Conservation (phyloP, 768 basidiomycete genomes). For the Cystofilobasidium ferigula region DNA sequence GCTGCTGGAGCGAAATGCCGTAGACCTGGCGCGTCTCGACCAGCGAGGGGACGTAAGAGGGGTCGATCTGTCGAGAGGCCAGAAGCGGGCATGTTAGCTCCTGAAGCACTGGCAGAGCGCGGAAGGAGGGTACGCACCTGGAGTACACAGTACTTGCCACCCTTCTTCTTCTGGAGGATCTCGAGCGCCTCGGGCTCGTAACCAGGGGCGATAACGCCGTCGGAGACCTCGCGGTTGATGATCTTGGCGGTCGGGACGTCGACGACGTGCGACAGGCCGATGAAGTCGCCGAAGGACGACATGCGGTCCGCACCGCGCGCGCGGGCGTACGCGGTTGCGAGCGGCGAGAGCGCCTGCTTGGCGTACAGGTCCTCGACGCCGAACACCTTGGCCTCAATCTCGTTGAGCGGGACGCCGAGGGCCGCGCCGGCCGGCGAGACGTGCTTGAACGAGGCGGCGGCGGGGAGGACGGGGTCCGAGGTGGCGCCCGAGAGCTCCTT, state of each 20-base stretch:
- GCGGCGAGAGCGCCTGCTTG: slow-evolving; percentile 73
- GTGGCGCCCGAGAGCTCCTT: slow-evolving; percentile 83
- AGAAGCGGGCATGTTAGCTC: background rate
- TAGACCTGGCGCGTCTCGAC: slow-evolving; percentile 92
- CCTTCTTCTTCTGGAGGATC: slow-evolving; percentile 88
- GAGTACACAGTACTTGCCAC: slow-evolving; percentile 94
- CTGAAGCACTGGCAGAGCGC: background rate
- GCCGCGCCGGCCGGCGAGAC: slow-evolving; percentile 97
- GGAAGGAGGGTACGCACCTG: slow-evolving; percentile 47
- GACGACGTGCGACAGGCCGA: slow-evolving; percentile 83
- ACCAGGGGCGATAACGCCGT: slow-evolving; percentile 94
- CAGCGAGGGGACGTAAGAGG: slow-evolving; percentile 61
- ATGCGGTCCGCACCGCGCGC: slow-evolving; percentile 96
- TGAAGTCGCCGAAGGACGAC: slow-evolving; percentile 99
- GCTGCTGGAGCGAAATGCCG: slow-evolving; percentile 79
- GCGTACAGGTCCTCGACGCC: slow-evolving; percentile 73
- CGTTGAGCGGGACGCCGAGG: slow-evolving; percentile 65
- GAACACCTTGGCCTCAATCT: slow-evolving; percentile 82
- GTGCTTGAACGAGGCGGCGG: slow-evolving; percentile 98
- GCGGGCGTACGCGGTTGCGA: slow-evolving; percentile 88
- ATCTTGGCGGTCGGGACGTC: slow-evolving; percentile 90
- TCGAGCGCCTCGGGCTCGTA: slow-evolving; percentile 81
- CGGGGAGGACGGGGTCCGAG: slow-evolving; percentile 53
- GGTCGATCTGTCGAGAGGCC: slow-evolving; percentile 61
- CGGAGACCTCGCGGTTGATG: slow-evolving; percentile 97